A percentile compares a stretch with the other conserved stretches of the same genome.
Conservation (phyloP, 2,329 filamentous ascomycete genomes). For the Colletotrichum sojae region DNA sequence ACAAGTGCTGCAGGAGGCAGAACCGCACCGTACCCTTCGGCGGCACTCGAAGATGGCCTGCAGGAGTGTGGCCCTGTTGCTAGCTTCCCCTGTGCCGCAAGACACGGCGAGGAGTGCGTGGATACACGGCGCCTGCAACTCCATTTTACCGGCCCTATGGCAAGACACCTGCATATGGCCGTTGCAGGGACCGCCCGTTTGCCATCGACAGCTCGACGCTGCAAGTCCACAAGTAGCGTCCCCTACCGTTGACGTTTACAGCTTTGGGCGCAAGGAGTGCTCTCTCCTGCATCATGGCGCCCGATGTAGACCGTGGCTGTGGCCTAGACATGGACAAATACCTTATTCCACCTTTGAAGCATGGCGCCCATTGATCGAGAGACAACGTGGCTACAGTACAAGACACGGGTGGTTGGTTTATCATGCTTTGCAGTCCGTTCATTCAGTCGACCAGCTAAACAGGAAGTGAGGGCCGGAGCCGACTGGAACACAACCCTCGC, state of each 20-base stretch:
- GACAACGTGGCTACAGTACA: neutral
- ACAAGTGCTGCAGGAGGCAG: neutral
- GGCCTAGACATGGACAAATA: neutral
- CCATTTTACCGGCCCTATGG: constrained; percentile 51
- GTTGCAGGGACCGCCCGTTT: constrained; percentile 44
- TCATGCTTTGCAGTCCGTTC: neutral
- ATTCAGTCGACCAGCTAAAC: neutral
- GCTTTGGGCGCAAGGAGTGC: constrained; percentile 1
- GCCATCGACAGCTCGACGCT: constrained; percentile 37
- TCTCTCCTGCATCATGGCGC: neutral
- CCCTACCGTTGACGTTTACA: constrained; percentile 1
- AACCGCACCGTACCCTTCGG: neutral
- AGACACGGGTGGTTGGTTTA: neutral
- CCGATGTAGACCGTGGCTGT: neutral
- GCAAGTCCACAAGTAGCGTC: constrained; percentile 38
- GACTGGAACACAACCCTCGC: neutral
- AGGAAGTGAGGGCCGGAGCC: neutral
- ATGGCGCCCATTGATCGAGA: neutral
- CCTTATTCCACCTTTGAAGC: neutral
- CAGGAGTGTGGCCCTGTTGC: neutral
- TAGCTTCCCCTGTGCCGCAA: neutral
- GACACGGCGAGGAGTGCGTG: constrained; percentile 11
- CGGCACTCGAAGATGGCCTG: neutral
- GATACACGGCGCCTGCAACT: constrained; percentile 32
- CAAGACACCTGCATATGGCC: constrained; percentile 51